phyloP scores from a whole-genome alignment of 1,284 basidiomycete genomes.

The Fomes fomentarius region DNA sequence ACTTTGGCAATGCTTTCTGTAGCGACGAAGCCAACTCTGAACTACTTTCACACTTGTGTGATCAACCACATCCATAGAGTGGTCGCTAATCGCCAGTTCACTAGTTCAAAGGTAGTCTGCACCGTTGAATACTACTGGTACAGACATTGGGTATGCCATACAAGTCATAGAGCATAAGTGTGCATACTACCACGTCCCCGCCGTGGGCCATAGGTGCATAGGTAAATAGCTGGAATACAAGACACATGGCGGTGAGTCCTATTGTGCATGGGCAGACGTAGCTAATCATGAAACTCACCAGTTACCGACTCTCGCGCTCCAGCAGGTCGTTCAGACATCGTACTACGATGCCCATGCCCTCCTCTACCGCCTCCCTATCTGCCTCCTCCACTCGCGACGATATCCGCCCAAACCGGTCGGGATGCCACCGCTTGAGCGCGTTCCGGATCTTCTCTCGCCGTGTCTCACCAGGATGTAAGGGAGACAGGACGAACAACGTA shows the following conservation, averaged over 20 bases:
- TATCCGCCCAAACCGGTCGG: constrained; percentile 68
- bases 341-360: constrained; percentile 70
- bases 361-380: constrained; percentile 62
- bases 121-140: background rate
- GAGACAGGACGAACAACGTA: constrained; percentile 60
- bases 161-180: constrained; percentile 3
- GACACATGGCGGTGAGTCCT: background rate
- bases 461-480: constrained; percentile 57
- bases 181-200: constrained; percentile 11
- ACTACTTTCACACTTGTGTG: no score
- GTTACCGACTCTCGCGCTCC: constrained; percentile 31
- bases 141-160: background rate
- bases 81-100: no score
- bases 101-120: no score
- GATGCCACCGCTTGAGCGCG: constrained; percentile 76
- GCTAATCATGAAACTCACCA: background rate
- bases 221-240: background rate
- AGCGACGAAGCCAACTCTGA: no score
- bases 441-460: constrained; percentile 65
- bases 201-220: constrained; percentile 2
- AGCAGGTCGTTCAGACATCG: constrained; percentile 72
- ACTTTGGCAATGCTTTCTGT: no score
- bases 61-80: no score
- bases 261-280: no score
- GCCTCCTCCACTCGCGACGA: constrained; percentile 52